phyloP scores from a whole-genome alignment of 1,139 yeast genomes.

The Geotrichum phurueaensis region DNA sequence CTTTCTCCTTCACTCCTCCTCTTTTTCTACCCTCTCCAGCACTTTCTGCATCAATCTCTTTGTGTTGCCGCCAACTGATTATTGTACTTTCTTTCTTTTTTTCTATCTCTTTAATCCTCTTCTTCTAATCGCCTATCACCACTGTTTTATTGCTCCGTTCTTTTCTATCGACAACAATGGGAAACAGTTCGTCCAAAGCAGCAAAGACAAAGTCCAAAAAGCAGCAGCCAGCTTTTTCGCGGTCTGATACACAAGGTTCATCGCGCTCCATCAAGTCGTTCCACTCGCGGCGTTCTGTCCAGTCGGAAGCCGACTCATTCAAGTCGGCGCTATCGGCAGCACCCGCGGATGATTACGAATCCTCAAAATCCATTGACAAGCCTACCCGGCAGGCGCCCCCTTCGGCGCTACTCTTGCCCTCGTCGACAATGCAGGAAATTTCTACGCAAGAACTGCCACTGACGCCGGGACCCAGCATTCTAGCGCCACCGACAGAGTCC shows the following conservation, averaged over 20 bases:
- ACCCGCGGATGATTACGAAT: constrained; percentile 8
- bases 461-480: constrained; percentile 19
- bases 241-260: constrained; percentile 41
- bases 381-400: constrained; percentile 1
- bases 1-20: not conserved
- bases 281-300: constrained; percentile 29
- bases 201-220: constrained; percentile 27
- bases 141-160: not conserved
- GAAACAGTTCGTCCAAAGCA: constrained; percentile 32
- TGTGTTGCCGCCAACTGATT: not conserved
- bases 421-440: not conserved
- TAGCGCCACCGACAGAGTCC: constrained; percentile 8
- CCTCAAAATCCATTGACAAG: not conserved
- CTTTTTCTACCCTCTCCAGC: not conserved
- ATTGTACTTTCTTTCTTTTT: not conserved
- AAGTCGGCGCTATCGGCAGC: constrained; percentile 23
- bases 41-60: not conserved
- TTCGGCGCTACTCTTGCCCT: not conserved
- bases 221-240: constrained; percentile 28
- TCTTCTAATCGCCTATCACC: not conserved
- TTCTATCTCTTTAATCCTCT: not conserved
- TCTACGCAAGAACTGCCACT: not conserved
- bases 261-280: constrained; percentile 34
- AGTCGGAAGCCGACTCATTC: constrained; percentile 27
- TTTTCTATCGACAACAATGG: constrained; percentile 26